Percentiles rank a stretch among this genome's conserved stretches.
Evolutionary conservation across 1,139 yeast species (phyloP).

Genomic region (Suhomyces wounanorum): DNA sequence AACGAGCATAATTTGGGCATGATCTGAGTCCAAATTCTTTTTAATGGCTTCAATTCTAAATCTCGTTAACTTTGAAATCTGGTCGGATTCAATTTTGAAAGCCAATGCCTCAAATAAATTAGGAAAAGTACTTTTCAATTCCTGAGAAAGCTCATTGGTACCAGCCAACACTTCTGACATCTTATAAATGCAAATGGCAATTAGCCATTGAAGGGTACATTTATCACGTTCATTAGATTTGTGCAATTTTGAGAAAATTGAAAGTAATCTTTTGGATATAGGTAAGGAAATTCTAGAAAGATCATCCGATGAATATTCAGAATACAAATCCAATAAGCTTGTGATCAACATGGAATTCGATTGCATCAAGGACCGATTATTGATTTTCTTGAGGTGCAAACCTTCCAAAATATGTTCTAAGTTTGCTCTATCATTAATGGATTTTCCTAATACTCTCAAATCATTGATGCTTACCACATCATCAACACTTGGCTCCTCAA

Average conservation of each 20-base stretch:
- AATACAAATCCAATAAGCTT: slow-evolving; percentile 18
- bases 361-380: slow-evolving; percentile 1
- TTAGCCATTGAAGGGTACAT: slow-evolving; percentile 1
- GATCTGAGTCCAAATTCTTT: too few species aligned
- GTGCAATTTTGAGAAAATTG: not conserved
- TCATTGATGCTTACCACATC: slow-evolving; percentile 22
- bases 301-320: not conserved
- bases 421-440: slow-evolving; percentile 16
- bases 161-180: not conserved
- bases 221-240: not conserved
- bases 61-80: slow-evolving; percentile 9
- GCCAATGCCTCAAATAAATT: slow-evolving; percentile 1
- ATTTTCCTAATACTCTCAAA: slow-evolving; percentile 19
- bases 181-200: slow-evolving; percentile 1
- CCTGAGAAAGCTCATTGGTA: not conserved
- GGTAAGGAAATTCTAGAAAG: not conserved
- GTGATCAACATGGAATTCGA: slow-evolving; percentile 19
- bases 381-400: slow-evolving; percentile 13
- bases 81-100: not conserved
- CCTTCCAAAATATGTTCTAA: slow-evolving; percentile 24
- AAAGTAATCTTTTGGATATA: not conserved
- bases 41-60: not conserved
- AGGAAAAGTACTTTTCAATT: not conserved
- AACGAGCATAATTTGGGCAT: not conserved
- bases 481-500: slow-evolving; percentile 3